phyloP scores from a whole-genome alignment of 2,329 filamentous ascomycete species.

The Pseudodiploospora longispora region DNA sequence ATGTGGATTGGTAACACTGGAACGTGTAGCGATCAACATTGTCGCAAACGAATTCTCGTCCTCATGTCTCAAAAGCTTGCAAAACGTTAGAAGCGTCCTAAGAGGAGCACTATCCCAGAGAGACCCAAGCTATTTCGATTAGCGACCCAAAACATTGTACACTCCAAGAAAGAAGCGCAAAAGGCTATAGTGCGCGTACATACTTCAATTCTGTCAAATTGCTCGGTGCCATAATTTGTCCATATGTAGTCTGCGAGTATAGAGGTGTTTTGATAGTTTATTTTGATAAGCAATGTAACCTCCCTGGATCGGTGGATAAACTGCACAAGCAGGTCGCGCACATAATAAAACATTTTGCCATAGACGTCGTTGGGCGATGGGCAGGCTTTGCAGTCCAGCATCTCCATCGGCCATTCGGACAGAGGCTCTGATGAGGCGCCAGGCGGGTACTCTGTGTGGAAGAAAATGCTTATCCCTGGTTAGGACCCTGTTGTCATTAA shows the following conservation, averaged over 20 bases:
- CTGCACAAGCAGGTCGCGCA: slow-evolving; percentile 12
- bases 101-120: slow-evolving; percentile 11
- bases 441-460: not conserved
- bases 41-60: slow-evolving; percentile 19
- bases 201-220: slow-evolving; percentile 14
- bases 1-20: slow-evolving; percentile 4
- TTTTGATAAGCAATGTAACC: slow-evolving; percentile 1
- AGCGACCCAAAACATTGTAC: not conserved
- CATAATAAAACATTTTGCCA: slow-evolving; percentile 21
- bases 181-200: not conserved
- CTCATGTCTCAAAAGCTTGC: slow-evolving; percentile 13
- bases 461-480: slow-evolving; percentile 11
- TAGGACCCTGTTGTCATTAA: too few species aligned
- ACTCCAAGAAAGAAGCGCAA: not conserved
- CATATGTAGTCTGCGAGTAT: not conserved
- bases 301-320: slow-evolving; percentile 12
- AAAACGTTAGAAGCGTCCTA: slow-evolving; percentile 3
- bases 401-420: slow-evolving; percentile 19
- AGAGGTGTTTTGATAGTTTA: not conserved
- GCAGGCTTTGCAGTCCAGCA: slow-evolving; percentile 12
- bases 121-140: slow-evolving; percentile 10
- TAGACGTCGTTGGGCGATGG: slow-evolving; percentile 17
- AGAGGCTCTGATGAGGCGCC: slow-evolving; percentile 16
- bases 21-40: slow-evolving; percentile 12
- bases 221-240: not conserved